phyloP scores from a whole-genome alignment of 129 eudicot genomes.

The Ambrosia artemisiifolia region DNA sequence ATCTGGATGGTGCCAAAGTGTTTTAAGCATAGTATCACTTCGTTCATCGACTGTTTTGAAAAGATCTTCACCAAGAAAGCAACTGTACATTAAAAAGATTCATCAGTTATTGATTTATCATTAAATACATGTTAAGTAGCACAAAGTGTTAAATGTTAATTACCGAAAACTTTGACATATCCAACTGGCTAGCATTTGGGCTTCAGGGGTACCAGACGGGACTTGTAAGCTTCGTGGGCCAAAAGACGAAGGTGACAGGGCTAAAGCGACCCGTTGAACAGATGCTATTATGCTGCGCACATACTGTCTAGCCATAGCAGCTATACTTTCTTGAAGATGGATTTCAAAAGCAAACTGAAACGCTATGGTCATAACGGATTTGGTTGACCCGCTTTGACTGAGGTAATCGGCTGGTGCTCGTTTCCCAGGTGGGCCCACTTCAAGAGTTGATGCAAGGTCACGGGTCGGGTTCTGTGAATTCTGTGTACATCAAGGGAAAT shows the following conservation, averaged over 20 bases:
- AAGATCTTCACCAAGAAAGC: constrained; percentile 77
- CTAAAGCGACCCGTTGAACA: constrained; percentile 92
- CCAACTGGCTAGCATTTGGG: constrained; percentile 83
- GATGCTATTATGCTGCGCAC: constrained; percentile 79
- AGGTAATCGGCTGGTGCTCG: constrained; percentile 48
- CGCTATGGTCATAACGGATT: constrained; percentile 95
- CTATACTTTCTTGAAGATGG: constrained; percentile 81
- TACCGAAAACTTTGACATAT: constrained; percentile 91
- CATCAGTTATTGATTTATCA: not conserved
- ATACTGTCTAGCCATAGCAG: constrained; percentile 93
- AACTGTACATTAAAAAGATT: constrained; percentile 28
- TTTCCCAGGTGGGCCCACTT: constrained; percentile 71
- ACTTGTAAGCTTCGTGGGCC: constrained; percentile 50
- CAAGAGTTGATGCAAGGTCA: constrained; percentile 94
- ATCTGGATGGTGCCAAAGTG: constrained; percentile 90
- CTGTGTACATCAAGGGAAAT: constrained; percentile 28
- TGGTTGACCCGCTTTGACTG: constrained; percentile 38
- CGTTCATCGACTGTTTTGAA: constrained; percentile 61
- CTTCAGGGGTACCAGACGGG: constrained; percentile 80
- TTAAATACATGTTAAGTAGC: not conserved
- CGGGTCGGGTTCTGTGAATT: constrained; percentile 77
- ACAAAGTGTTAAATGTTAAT: constrained; percentile 2
- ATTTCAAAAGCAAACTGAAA: constrained; percentile 88
- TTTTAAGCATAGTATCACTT: constrained; percentile 65
- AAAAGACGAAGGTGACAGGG: constrained; percentile 84